These are phyloP conservation scores for Schrenkiella parvula DNA, from an alignment of 345 rosid species.

Conservation along the genomic window DNA sequence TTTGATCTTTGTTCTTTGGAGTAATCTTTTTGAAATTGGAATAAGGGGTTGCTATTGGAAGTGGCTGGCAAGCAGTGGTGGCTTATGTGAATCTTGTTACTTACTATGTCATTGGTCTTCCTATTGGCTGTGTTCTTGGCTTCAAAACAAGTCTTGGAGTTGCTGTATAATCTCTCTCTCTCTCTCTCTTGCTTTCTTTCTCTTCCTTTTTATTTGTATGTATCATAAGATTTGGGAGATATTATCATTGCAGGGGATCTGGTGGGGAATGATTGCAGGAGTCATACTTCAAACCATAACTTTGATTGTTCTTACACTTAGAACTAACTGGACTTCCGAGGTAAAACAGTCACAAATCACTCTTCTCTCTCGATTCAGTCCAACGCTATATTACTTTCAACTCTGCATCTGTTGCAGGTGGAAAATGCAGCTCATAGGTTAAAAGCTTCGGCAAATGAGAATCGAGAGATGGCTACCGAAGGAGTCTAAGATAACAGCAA, in stretches of 20 bases:
- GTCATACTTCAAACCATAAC: slow-evolving; percentile 61
- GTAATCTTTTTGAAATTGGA: neutral
- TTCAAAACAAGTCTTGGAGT: slow-evolving; percentile 79
- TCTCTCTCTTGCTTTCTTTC: neutral
- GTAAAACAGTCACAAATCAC: slow-evolving; percentile 32
- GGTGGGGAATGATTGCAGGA: slow-evolving; percentile 96
- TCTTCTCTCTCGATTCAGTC: too few species aligned
- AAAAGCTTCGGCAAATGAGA: slow-evolving; percentile 43
- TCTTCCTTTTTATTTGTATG: neutral
- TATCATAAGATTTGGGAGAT: neutral
- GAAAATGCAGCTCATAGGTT: slow-evolving; percentile 55
- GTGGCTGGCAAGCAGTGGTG: slow-evolving; percentile 95
- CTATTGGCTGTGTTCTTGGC: slow-evolving; percentile 85
- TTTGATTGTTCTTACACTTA: slow-evolving; percentile 58
- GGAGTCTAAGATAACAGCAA: slow-evolving; percentile 12
- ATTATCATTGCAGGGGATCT: slow-evolving; percentile 62
- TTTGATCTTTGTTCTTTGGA: neutral
- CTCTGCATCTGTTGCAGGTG: slow-evolving; percentile 42
- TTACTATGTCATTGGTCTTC: slow-evolving; percentile 86
- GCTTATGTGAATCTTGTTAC: slow-evolving; percentile 79
- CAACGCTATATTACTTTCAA: too few species aligned
- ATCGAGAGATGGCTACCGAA: slow-evolving; percentile 22
- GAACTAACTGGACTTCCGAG: slow-evolving; percentile 77
- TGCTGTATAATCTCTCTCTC: slow-evolving; percentile 44
- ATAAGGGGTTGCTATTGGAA: slow-evolving; percentile 93